Conservation (phyloP, 176 grass and related monocot species). For the Musa acuminata region DNA sequence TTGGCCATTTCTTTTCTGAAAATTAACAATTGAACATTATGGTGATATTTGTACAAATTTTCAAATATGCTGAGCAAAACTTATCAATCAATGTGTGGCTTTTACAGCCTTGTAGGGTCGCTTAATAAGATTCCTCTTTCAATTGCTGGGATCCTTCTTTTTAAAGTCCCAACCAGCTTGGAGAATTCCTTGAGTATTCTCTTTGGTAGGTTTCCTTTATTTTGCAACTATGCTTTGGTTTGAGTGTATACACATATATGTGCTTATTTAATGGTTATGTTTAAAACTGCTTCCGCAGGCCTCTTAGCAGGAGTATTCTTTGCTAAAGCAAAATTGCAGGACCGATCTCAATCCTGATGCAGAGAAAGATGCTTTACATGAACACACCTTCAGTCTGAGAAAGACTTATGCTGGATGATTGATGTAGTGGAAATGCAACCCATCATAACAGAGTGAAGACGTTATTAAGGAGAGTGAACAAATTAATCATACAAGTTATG, state of each 20-base stretch:
- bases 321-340: conserved; percentile 59
- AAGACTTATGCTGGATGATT: too few species aligned
- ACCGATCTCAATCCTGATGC: not conserved
- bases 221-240: not conserved
- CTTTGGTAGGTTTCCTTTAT: conserved; percentile 46
- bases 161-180: conserved; percentile 74
- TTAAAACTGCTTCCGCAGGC: conserved; percentile 26
- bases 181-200: conserved; percentile 68
- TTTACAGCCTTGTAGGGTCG: conserved; percentile 72
- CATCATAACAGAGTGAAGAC: too few species aligned
- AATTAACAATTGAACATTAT: too few species aligned
- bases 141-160: conserved; percentile 68
- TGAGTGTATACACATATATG: not conserved
- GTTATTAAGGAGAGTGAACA: too few species aligned
- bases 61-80: not conserved
- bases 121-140: conserved; percentile 96
- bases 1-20: too few species aligned
- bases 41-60: not conserved
- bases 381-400: too few species aligned
- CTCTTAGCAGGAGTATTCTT: conserved; percentile 87
- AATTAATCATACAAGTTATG: too few species aligned
- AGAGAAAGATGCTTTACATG: too few species aligned
- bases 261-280: not conserved
- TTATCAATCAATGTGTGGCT: conserved; percentile 6
- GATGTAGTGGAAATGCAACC: too few species aligned